Conservation (phyloP, 352 stramenopile species). For the Plasmopara muralis region DNA sequence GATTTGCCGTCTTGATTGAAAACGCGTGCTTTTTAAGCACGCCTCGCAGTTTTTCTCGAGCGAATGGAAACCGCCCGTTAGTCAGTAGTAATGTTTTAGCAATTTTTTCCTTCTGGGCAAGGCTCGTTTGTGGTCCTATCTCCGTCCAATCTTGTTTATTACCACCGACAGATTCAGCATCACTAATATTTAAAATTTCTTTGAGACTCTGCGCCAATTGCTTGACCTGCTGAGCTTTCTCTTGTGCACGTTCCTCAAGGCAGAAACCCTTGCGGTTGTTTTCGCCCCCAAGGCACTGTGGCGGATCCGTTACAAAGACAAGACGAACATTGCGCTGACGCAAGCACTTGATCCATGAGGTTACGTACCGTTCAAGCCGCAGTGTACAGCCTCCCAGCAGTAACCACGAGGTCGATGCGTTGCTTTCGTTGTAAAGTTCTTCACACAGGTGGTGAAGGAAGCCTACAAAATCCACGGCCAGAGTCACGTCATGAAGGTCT, state of each 20-base stretch:
- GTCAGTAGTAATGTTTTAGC: constrained; percentile 42
- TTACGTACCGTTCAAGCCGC: constrained; percentile 36
- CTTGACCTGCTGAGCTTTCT: constrained; percentile 49
- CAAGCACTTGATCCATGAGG: constrained; percentile 45
- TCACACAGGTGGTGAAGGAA: constrained; percentile 75
- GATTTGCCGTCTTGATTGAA: constrained; percentile 40
- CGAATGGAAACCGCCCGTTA: constrained; percentile 73
- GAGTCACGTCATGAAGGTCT: constrained; percentile 53
- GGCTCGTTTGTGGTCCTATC: neutral
- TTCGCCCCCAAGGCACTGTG: constrained; percentile 62
- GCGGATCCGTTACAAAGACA: constrained; percentile 67
- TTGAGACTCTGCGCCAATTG: constrained; percentile 28
- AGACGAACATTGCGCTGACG: constrained; percentile 35
- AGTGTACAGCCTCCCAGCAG: constrained; percentile 55
- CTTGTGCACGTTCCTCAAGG: constrained; percentile 39
- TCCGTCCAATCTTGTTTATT: neutral
- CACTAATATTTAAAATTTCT: neutral
- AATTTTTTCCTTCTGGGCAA: constrained; percentile 8
- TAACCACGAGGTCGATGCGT: constrained; percentile 38
- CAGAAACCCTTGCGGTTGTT: constrained; percentile 62
- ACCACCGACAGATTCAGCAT: neutral
- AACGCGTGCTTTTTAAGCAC: constrained; percentile 48
- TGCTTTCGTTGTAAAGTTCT: constrained; percentile 33
- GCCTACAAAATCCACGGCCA: constrained; percentile 76
- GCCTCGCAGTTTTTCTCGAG: constrained; percentile 56